phyloP scores from a whole-genome alignment of 768 basidiomycete species.

The Kwoniella bestiolae region DNA sequence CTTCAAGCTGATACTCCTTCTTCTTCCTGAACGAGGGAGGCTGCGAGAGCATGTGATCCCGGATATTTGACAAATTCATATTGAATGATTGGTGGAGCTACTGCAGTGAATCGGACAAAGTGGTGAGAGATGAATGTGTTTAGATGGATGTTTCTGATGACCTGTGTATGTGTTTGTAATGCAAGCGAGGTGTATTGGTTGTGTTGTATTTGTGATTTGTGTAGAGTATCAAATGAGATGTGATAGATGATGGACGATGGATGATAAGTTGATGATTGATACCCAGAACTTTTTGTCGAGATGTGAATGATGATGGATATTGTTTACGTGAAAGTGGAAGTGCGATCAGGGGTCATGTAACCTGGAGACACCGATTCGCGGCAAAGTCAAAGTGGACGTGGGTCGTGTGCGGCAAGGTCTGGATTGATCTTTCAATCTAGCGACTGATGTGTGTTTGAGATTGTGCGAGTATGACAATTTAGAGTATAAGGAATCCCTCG shows the following conservation, averaged over 20 bases:
- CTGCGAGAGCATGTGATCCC: slow-evolving; percentile 69
- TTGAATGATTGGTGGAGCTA: background rate
- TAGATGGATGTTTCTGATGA: too few relatives aligned
- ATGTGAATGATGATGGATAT: background rate
- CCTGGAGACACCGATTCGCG: background rate
- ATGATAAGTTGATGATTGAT: background rate
- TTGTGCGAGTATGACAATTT: too few relatives aligned
- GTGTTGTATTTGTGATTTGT: too few relatives aligned
- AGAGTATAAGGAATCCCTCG: too few relatives aligned
- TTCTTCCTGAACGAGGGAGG: slow-evolving; percentile 87
- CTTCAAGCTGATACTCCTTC: slow-evolving; percentile 61
- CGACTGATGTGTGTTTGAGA: too few relatives aligned
- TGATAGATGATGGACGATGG: background rate
- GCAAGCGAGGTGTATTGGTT: too few relatives aligned
- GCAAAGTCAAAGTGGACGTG: background rate
- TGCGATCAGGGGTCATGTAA: too few relatives aligned
- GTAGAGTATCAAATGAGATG: too few relatives aligned
- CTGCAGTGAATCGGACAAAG: background rate
- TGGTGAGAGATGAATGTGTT: too few relatives aligned
- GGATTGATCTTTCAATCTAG: too few relatives aligned
- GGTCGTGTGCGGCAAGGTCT: background rate
- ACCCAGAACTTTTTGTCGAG: background rate
- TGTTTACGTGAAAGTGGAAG: background rate
- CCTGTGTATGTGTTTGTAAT: too few relatives aligned
- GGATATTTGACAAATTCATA: slow-evolving; percentile 35